Base-by-base conservation (phyloP, 495 filamentous ascomycete genomes). In the Lepraria neglecta region DNA sequence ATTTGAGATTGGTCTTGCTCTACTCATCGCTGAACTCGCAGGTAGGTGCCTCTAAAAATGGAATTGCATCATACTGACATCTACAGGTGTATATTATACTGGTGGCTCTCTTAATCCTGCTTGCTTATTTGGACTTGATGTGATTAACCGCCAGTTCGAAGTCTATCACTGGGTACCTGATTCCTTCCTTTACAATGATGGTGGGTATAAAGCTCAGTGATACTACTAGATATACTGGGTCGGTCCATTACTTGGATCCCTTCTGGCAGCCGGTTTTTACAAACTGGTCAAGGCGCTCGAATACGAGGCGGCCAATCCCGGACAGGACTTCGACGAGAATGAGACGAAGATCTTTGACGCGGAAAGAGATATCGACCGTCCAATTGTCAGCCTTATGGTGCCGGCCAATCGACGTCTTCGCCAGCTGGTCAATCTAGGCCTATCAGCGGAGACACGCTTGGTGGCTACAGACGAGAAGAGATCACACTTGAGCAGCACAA, bases 241-340 rank as follows among this genome's bases (percentile, higher is more conserved):
- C 38, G 88, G 88, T 6, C 87, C 88, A 2, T 64, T 80, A 11
- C 72, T 89, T 5, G 88, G 88, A 0, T 77, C 84, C 0, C 68
- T 89, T 5, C 69, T 91, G 2, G 88, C 89, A 0, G 82, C 77
- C 0, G 82, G 75, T 4, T 87, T 92, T 68, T 92, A 88, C 67
- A 75, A 76, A 38, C 68, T 89, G 56, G 77, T 90, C 58, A 84
- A 87, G 65, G 65, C 76, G 3, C 76, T 92, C 46, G 81, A 87
- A 65, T 95, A 89, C 71, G 82, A 91, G 72, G 84, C 82, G 15
- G 87, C 84, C 62, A 95, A 95, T 64, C 87, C 87, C 3, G 87
- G 83, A 2, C 87, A 89, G 71, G 89, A 92, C 61, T 58, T 62
- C 27, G 64, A 65, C 47, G 61, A 64, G 56, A 46, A 64, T 9